Conservation (phyloP, 2,329 filamentous ascomycete species). For the Trichoderma citrinoviride region DNA sequence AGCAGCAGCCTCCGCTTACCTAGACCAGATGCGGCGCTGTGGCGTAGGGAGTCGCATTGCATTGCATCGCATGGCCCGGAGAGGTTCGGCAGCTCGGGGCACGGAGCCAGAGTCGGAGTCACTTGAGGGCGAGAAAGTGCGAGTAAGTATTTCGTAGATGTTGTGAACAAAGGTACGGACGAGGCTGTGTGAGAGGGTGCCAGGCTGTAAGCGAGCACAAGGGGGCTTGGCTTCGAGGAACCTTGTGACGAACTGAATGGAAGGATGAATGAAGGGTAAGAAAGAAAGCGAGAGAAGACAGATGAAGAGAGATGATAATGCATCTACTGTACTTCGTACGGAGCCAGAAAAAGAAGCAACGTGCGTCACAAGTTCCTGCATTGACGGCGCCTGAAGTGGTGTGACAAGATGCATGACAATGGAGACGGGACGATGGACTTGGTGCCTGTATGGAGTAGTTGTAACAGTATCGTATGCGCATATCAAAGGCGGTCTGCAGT, state of each 20-base stretch:
- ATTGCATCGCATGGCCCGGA: neutral
- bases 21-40: neutral
- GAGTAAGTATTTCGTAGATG: neutral
- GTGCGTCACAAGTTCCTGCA: slow-evolving; percentile 15
- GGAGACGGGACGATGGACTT: neutral
- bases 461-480: too few relatives aligned
- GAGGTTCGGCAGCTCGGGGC: neutral
- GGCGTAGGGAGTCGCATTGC: neutral
- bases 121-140: neutral
- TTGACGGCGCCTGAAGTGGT: neutral
- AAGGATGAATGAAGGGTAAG: neutral
- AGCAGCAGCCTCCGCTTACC: neutral
- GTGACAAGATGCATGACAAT: slow-evolving; percentile 4
- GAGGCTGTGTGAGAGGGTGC: neutral
- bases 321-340: neutral
- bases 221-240: neutral
- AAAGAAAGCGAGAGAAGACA: neutral
- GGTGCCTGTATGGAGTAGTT: too few relatives aligned
- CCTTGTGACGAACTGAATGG: neutral
- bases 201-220: neutral
- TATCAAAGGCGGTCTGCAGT: too few relatives aligned
- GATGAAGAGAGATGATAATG: neutral
- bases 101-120: neutral
- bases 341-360: neutral
- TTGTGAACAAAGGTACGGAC: neutral